A percentile compares a stretch with the other conserved stretches of the same genome.
Evolutionary conservation across 352 stramenopile species (phyloP).

Genomic region (Pythium scleroteichum): DNA sequence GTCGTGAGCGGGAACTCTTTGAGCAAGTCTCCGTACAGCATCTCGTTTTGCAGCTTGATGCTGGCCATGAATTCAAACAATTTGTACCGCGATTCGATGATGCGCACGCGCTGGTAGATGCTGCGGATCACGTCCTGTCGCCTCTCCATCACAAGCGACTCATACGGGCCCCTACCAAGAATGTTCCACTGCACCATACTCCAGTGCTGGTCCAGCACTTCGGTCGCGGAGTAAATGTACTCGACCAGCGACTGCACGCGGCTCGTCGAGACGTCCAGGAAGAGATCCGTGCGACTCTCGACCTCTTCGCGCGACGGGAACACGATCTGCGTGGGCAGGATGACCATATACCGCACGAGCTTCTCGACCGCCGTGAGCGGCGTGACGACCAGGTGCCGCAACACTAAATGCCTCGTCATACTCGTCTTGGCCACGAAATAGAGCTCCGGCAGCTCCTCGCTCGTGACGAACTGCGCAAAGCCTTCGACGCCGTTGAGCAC

Average conservation of each 20-base stretch:
- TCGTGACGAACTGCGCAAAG: conserved; percentile 76
- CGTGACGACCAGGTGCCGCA: conserved; percentile 69
- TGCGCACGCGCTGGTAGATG: conserved; percentile 68
- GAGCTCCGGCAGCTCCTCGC: conserved; percentile 79
- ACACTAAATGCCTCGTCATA: conserved; percentile 65
- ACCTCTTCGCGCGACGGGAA: conserved; percentile 82
- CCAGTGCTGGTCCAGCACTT: conserved; percentile 81
- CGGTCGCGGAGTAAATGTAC: conserved; percentile 81
- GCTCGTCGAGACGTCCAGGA: conserved; percentile 72
- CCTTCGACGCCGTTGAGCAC: conserved; percentile 70
- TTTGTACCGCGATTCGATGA: conserved; percentile 76
- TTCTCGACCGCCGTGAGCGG: conserved; percentile 65
- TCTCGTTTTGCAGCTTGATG: conserved; percentile 85
- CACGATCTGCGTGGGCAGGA: conserved; percentile 73
- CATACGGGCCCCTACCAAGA: conserved; percentile 72
- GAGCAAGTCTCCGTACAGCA: conserved; percentile 73
- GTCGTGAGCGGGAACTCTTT: conserved; percentile 47
- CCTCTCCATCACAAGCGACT: conserved; percentile 60
- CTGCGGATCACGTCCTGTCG: conserved; percentile 69
- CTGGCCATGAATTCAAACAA: conserved; percentile 83
- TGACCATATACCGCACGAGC: conserved; percentile 72
- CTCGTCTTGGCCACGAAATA: conserved; percentile 86
- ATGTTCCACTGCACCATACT: conserved; percentile 90
- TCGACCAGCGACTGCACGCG: conserved; percentile 75
- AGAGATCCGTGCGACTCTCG: conserved; percentile 71